Conservation (phyloP, 1,284 basidiomycete species). For the Termitomyces sp. region DNA sequence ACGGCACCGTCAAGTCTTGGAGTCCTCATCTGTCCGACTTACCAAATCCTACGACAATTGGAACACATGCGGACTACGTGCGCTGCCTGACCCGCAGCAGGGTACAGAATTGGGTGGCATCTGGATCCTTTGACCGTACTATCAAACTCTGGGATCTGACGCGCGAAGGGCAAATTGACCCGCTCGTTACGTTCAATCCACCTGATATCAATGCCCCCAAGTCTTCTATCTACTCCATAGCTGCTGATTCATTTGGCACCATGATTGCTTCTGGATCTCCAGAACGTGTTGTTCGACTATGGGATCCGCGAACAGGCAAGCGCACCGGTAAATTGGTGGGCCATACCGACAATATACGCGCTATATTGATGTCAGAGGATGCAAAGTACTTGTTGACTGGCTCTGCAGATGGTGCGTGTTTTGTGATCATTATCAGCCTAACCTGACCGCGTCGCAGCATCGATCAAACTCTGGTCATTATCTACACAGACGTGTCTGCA, state of each 20-base stretch:
- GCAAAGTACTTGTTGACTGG: conserved; percentile 85
- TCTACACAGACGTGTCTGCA: conserved; percentile 86
- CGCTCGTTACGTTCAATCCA: conserved; percentile 56
- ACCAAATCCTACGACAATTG: conserved; percentile 65
- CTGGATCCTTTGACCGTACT: conserved; percentile 90
- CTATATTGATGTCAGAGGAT: conserved; percentile 86
- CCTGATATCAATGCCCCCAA: conserved; percentile 62
- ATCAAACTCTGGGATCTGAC: conserved; percentile 94
- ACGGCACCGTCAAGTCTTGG: conserved; percentile 94
- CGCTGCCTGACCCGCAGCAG: conserved; percentile 78
- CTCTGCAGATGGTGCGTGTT: conserved; percentile 71
- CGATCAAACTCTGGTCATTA: conserved; percentile 91
- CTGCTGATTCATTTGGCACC: conserved; percentile 75
- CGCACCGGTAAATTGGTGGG: conserved; percentile 76
- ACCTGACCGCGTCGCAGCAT: conserved; percentile 38
- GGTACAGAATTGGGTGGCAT: conserved; percentile 83
- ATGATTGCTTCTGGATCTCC: conserved; percentile 88
- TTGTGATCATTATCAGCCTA: background rate
- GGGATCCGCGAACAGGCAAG: conserved; percentile 85
- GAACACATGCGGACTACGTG: conserved; percentile 91
- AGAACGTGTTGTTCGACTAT: conserved; percentile 84
- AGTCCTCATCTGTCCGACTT: conserved; percentile 66
- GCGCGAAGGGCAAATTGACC: conserved; percentile 33
- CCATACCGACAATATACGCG: conserved; percentile 94
- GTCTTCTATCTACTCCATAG: conserved; percentile 76